Evolutionary conservation across 495 filamentous ascomycete genomes (phyloP), one percentile per base, ranked within the genome.

Genomic region (Xylaria scruposa): DNA sequence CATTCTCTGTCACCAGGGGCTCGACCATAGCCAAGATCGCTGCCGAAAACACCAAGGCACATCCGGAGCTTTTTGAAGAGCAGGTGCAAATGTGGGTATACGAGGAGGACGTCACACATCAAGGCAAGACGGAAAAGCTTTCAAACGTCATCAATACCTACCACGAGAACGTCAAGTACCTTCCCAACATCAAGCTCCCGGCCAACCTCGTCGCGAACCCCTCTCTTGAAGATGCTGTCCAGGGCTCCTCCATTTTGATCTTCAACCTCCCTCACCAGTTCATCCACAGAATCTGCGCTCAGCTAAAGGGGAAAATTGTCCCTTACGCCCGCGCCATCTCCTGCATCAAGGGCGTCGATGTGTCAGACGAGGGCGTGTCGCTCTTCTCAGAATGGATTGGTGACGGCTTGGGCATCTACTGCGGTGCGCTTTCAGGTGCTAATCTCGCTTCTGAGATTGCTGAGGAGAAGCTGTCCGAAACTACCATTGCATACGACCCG

Each of bases 231-330:
- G 91, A 94, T 71, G 89, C 95, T 6, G 95, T 95, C 75, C 88
- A 90, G 77, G 90, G 91, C 78, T 90, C 94, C 70, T 91, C 93
- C 4, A 91, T 99, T 68, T 89, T 99, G 51, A 87, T 99, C 75
- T 99, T 99, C 88, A 97, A 97, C 83, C 87, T 99, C 21, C 97
- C 97, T 7, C 97, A 99, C 83, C 95, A 99, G 80, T 99, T 99
- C 83, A 97, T 99, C 78, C 88, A 88, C 80, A 90, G 89, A 72
- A 93, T 94, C 72, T 98, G 95, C 82, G 87, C 91, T 51, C 90
- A 94, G 79, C 87, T 99, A 71, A 88, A 92, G 79, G 96, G 94
- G 64, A 89, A 97, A 74, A 95, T 97, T 75, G 82, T 97, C 19
- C 96, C 96, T 0, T 98, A 91, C 74, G 95, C 97, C 21, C 90